Conservation (phyloP, 345 rosid genomes). For the Rhizophora apiculata region DNA sequence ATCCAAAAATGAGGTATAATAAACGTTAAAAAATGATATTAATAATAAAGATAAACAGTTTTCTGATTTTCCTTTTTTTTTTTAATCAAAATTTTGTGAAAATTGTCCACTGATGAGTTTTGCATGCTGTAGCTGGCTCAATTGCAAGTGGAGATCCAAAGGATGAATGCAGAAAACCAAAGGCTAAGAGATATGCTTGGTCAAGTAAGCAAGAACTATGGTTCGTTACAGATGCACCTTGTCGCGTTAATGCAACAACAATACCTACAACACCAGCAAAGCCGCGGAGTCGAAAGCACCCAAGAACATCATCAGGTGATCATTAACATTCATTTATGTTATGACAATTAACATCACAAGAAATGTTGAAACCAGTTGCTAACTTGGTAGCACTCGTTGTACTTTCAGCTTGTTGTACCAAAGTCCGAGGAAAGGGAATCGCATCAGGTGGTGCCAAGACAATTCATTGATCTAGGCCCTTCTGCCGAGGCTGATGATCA, state of each 20-base stretch:
- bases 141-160: slow-evolving; percentile 63
- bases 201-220: slow-evolving; percentile 66
- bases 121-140: slow-evolving; percentile 38
- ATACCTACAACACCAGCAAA: slow-evolving; percentile 29
- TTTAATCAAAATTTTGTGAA: no score
- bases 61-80: no score
- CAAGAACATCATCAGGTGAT: slow-evolving; percentile 38
- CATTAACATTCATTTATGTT: not conserved
- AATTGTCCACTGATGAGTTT: not conserved
- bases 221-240: slow-evolving; percentile 63
- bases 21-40: no score
- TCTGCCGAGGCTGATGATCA: slow-evolving; percentile 37
- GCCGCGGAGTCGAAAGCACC: slow-evolving; percentile 19
- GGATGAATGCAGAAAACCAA: slow-evolving; percentile 68
- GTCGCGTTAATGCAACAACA: slow-evolving; percentile 54
- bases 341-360: no score
- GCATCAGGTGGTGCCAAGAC: slow-evolving; percentile 50
- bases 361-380: not conserved
- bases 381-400: not conserved
- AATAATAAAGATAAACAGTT: not conserved
- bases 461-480: slow-evolving; percentile 61
- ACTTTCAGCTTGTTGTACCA: slow-evolving; percentile 39
- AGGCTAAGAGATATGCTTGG: slow-evolving; percentile 69
- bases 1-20: slow-evolving; percentile 54
- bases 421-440: slow-evolving; percentile 37